These are phyloP conservation scores for Luzula sylvatica DNA, from an alignment of 176 grass and related monocot genomes.

Conservation along the genomic window DNA sequence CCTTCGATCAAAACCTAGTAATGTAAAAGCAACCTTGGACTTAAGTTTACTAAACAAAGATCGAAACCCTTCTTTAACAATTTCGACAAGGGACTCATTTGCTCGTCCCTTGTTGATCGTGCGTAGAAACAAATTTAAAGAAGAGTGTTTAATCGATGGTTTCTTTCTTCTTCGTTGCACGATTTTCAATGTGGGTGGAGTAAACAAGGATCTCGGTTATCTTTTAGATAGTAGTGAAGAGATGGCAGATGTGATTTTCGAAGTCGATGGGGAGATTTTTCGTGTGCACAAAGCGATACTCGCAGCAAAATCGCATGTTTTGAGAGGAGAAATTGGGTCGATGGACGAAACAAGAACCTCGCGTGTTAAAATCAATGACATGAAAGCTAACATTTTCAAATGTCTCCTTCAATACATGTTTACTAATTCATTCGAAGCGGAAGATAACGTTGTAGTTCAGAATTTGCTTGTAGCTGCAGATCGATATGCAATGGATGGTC, in stretches of 20 bases:
- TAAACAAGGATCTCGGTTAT: not conserved
- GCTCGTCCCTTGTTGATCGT: not conserved
- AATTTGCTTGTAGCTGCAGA: constrained; percentile 20
- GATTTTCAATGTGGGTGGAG: not conserved
- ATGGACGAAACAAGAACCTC: not conserved
- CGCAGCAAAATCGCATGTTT: constrained; percentile 16
- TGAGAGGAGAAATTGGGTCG: constrained; percentile 16
- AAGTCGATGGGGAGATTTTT: constrained; percentile 4
- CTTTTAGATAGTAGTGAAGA: constrained; percentile 16
- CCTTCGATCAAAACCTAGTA: not conserved
- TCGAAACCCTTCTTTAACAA: not conserved
- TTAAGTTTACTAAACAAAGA: constrained; percentile 1
- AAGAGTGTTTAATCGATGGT: not conserved
- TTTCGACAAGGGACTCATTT: not conserved
- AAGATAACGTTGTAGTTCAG: constrained; percentile 9
- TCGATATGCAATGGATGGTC: constrained; percentile 32
- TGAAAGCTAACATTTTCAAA: constrained; percentile 17
- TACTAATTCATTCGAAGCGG: constrained; percentile 1
- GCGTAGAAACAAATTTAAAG: not conserved
- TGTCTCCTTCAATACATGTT: constrained; percentile 38
- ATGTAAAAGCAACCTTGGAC: not conserved
- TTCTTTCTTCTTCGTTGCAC: constrained; percentile 3
- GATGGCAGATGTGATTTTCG: constrained; percentile 6
- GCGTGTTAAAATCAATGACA: not conserved
- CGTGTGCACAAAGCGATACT: not conserved